Conservation (phyloP, 305 asterid species). For the Solanum aculeatissimum region DNA sequence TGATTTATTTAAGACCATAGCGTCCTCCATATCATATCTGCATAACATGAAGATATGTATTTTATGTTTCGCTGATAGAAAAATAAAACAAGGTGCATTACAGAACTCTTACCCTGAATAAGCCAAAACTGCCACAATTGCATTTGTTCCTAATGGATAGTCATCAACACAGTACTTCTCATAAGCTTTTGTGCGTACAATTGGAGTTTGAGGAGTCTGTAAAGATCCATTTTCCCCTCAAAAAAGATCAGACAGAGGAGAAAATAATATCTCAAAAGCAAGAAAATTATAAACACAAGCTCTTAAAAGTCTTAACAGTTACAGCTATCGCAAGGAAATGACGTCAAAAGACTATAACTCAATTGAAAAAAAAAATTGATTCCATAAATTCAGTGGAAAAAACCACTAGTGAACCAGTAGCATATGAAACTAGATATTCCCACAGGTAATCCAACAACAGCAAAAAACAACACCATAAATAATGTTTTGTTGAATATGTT, state of each 20-base stretch:
- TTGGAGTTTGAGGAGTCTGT: slow-evolving; percentile 97
- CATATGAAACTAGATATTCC: background rate
- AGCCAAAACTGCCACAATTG: slow-evolving; percentile 94
- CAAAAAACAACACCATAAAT: background rate
- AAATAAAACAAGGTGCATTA: background rate
- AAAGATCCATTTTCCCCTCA: background rate
- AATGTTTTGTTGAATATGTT: background rate
- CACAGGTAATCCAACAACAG: background rate
- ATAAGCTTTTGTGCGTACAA: slow-evolving; percentile 86
- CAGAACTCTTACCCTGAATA: slow-evolving; percentile 70
- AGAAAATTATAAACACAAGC: background rate
- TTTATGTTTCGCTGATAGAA: slow-evolving; percentile 2
- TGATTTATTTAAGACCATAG: slow-evolving; percentile 90
- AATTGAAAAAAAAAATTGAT: background rate
- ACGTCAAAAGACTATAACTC: background rate
- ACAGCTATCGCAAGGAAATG: background rate
- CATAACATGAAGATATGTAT: slow-evolving; percentile 7
- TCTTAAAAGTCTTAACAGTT: background rate
- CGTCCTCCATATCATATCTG: slow-evolving; percentile 99
- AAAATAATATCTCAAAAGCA: background rate
- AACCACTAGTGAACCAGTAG: background rate
- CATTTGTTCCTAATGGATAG: slow-evolving; percentile 85
- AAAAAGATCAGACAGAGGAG: background rate
- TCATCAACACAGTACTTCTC: slow-evolving; percentile 82
- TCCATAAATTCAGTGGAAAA: background rate